Conservation (phyloP, 2,329 filamentous ascomycete species). For the Paraconiothyrium brasiliense region DNA sequence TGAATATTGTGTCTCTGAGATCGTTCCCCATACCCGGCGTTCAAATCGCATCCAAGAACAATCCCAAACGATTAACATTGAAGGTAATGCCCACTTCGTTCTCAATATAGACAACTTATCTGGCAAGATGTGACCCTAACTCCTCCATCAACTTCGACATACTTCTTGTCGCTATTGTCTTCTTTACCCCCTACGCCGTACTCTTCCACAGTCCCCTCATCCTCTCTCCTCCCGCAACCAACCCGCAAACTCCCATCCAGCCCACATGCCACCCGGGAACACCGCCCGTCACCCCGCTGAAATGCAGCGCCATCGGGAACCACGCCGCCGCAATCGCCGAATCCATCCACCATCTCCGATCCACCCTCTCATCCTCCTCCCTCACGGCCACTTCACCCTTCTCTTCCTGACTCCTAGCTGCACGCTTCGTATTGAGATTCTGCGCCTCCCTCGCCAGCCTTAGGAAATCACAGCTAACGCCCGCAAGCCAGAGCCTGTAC, state of each 20-base stretch:
- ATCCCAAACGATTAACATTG: too few relatives aligned
- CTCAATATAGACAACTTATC: too few relatives aligned
- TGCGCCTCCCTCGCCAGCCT: slow-evolving; percentile 55
- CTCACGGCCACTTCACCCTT: slow-evolving; percentile 45
- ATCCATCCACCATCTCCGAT: slow-evolving; percentile 55
- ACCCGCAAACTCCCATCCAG: slow-evolving; percentile 54
- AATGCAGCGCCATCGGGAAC: slow-evolving; percentile 57
- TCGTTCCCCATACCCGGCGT: too few relatives aligned
- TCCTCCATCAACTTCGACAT: background rate
- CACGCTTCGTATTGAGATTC: slow-evolving; percentile 48
- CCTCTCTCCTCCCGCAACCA: slow-evolving; percentile 50
- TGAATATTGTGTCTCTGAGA: too few relatives aligned
- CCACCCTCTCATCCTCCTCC: slow-evolving; percentile 49
- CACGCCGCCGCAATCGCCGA: slow-evolving; percentile 54
- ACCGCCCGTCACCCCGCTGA: slow-evolving; percentile 48
- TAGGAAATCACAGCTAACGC: slow-evolving; percentile 56
- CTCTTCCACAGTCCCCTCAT: slow-evolving; percentile 36
- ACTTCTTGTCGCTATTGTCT: too few relatives aligned
- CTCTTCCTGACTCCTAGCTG: slow-evolving; percentile 37
- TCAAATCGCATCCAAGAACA: too few relatives aligned
- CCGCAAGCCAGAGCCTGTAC: slow-evolving; percentile 56
- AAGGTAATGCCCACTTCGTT: too few relatives aligned
- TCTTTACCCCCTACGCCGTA: slow-evolving; percentile 5
- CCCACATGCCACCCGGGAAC: slow-evolving; percentile 57
- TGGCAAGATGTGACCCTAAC: too few relatives aligned